A percentile compares a stretch with the other conserved stretches of the same genome.
phyloP scores from a whole-genome alignment of 2,329 filamentous ascomycete genomes.

The Clarireedia hainanense region DNA sequence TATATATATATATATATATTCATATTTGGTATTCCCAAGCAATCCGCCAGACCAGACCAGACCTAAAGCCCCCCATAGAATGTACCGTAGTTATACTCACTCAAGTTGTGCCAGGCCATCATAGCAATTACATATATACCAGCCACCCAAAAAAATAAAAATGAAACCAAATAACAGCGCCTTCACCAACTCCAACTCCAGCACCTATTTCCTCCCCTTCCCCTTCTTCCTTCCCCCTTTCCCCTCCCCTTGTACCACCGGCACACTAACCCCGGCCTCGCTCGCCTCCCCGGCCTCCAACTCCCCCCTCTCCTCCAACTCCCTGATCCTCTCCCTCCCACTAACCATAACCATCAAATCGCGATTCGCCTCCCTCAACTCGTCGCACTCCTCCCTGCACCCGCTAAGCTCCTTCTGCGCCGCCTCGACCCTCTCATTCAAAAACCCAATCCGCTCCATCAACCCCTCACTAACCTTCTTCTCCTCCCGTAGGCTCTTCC shows the following conservation, averaged over 20 bases:
- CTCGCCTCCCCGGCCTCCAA: conserved; percentile 63
- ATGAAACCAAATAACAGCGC: not conserved
- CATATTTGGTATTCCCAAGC: too few relatives aligned
- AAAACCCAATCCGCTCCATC: conserved; percentile 70
- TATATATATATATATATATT: too few relatives aligned
- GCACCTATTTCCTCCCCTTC: conserved; percentile 18
- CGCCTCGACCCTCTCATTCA: conserved; percentile 54
- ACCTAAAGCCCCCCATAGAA: too few relatives aligned
- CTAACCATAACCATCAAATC: conserved; percentile 85
- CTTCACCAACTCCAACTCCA: too few relatives aligned
- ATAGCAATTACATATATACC: too few relatives aligned
- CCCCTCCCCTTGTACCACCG: conserved; percentile 28
- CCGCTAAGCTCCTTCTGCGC: conserved; percentile 61
- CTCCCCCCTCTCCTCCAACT: conserved; percentile 53
- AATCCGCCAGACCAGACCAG: too few relatives aligned
- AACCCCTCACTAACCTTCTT: conserved; percentile 76
- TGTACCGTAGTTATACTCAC: too few relatives aligned
- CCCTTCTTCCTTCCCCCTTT: conserved; percentile 19
- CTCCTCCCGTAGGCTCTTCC: conserved; percentile 75
- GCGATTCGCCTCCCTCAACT: conserved; percentile 77
- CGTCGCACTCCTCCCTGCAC: conserved; percentile 77
- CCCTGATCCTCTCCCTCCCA: conserved; percentile 68
- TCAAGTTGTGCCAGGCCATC: too few relatives aligned
- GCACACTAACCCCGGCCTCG: conserved; percentile 62
- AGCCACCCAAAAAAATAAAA: not conserved